Percentiles rank a stretch among this genome's conserved stretches.
These are phyloP conservation scores for Aulographum hederae DNA, from an alignment of 2,329 filamentous ascomycete species.

Conservation along the genomic window DNA sequence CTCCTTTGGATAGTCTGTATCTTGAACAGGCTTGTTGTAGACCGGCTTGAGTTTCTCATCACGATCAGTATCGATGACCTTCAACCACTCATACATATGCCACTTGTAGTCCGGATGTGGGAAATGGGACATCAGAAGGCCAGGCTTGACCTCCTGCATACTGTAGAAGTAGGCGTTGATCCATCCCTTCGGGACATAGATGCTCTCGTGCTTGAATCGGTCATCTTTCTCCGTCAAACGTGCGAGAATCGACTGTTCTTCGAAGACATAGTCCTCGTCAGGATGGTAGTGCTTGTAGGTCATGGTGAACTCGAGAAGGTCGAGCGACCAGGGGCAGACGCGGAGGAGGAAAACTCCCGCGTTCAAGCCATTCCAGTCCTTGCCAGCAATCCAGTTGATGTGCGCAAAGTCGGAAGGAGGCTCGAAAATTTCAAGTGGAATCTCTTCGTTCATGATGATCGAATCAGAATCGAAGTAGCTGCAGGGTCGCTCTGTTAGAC, in stretches of 20 bases:
- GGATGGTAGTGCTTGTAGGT: conserved; percentile 9
- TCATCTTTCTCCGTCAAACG: conserved; percentile 6
- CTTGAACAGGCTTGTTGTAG: conserved; percentile 4
- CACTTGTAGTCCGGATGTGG: conserved; percentile 6
- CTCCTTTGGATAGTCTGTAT: conserved; percentile 5
- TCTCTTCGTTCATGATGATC: conserved; percentile 15
- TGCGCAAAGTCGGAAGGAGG: conserved; percentile 12
- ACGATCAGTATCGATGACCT: conserved; percentile 4
- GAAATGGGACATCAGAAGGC: conserved; percentile 5
- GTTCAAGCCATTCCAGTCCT: conserved; percentile 17
- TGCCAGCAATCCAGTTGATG: conserved; percentile 13
- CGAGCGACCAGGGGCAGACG: conserved; percentile 16
- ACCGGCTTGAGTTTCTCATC: conserved; percentile 3
- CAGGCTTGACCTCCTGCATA: conserved; percentile 5
- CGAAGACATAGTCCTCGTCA: conserved; percentile 6
- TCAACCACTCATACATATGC: conserved; percentile 7
- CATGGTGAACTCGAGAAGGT: conserved; percentile 12
- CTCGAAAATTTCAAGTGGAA: conserved; percentile 16
- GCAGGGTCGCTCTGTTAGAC: neutral
- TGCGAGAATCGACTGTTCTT: conserved; percentile 6
- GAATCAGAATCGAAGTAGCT: conserved; percentile 18
- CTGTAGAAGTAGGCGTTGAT: conserved; percentile 6
- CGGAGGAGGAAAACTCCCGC: conserved; percentile 17
- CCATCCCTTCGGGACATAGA: conserved; percentile 6
- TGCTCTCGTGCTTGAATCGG: conserved; percentile 5